Evolutionary conservation across 331 rosid species (phyloP), one percentile per base, ranked within the genome.

Genomic region (Arachis monticola): DNA sequence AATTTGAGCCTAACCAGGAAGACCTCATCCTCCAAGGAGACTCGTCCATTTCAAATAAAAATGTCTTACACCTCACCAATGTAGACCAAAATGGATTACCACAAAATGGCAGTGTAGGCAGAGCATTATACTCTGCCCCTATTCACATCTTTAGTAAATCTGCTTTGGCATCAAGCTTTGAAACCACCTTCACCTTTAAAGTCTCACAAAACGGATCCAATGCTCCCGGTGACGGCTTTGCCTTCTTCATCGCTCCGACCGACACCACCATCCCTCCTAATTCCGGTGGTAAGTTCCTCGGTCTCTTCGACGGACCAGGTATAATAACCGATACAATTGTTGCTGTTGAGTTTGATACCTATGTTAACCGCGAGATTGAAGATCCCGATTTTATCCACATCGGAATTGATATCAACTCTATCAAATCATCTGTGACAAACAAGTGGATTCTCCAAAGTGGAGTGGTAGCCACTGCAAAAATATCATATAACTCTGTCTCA

Each of bases 261-360:
- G 12, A 59, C 42, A 10, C 30, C n/a, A 1, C 22, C 27, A 61
- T 35, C 9, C 47, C 47, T 11, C 5, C 10, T 5, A 3, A 2
- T 61, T 38, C 47, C 5, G 7, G 2, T 11, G 66, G 66, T 1
- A 7, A 3, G 13, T 7, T 5, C 67, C 47, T 61, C 13, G 67
- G 67, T 0, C 67, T 61, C 22, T 61, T 38, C 5, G 8, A 6
- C n/a, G 17, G 1, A 1, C 1, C 1, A 1, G 5, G 8, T n/a
- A 8, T 13, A 47, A 47, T 2, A 48, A 52, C 58, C 1, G 9
- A 13, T 12, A 11, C 0, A 0, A 4, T 45, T 17, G 56, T 65
- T 22, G 70, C 57, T 12, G 73, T 69, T 8, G 50, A 52, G 10
- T 38, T 69, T 13, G 74, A 69, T 14, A 53, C 74, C 50, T 69